A percentile compares a stretch with the other conserved stretches of the same genome.
Evolutionary conservation across 2,329 filamentous ascomycete genomes (phyloP).

Genomic region (Penicillium janthinellum): DNA sequence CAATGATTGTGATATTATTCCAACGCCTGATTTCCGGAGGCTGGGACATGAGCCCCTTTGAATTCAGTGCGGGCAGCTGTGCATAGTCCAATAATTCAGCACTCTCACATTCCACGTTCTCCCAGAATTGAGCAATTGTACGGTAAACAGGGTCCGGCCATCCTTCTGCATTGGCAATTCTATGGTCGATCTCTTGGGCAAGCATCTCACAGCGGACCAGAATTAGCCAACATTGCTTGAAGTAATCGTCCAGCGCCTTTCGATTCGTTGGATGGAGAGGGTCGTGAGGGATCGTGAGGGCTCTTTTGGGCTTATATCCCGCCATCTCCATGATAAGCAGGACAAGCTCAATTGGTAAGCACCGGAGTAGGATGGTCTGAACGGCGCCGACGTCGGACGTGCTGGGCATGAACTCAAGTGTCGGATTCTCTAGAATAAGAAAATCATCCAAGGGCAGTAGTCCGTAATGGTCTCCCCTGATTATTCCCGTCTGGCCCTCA

Average conservation of each 20-base stretch:
- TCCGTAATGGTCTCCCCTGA: not conserved
- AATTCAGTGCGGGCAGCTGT: not conserved
- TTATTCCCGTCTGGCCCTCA: not conserved
- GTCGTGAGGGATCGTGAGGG: slow-evolving; percentile 9
- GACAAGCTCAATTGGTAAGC: not conserved
- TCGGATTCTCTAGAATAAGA: slow-evolving; percentile 2
- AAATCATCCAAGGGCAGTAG: slow-evolving; percentile 8
- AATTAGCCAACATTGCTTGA: slow-evolving; percentile 7
- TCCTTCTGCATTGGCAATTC: not conserved
- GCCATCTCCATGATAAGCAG: slow-evolving; percentile 6
- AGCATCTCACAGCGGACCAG: slow-evolving; percentile 8
- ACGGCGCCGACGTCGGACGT: not conserved
- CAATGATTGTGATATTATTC: too few relatives aligned
- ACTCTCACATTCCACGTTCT: not conserved
- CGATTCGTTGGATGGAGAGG: slow-evolving; percentile 8
- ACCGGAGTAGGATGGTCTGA: not conserved
- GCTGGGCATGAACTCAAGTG: not conserved
- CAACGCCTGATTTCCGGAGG: not conserved
- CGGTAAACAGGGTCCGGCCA: not conserved
- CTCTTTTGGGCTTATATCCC: slow-evolving; percentile 1
- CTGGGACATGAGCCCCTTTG: not conserved
- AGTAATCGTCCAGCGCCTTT: not conserved
- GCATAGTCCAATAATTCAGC: not conserved
- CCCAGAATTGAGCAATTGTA: not conserved
- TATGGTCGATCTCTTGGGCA: not conserved